Base-by-base conservation (phyloP, 805 yeast genomes). In the Zygoascus bituminiphila region DNA sequence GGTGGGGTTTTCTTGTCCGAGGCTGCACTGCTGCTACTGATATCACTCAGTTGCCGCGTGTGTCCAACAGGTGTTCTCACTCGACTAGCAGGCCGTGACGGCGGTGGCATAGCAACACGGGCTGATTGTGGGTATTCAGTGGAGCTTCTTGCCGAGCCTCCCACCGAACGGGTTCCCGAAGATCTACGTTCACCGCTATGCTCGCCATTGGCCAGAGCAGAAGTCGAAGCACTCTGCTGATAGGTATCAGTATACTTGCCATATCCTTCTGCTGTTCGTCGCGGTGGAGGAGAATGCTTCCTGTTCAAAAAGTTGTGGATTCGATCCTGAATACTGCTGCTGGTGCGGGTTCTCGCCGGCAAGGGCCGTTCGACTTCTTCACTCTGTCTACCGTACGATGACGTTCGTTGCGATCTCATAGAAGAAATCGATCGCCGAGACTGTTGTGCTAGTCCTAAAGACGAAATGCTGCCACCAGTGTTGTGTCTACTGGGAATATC, bases 231-330 rank as follows among this genome's bases (percentile, higher is more conserved):
- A 29, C 33, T 29, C n/a, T 29, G 33, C 4, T 39, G 42, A 19
- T 39, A 39, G 17, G 21, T 52, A 44, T 74, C 82, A 0, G 89
- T 80, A 60, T 75, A 85, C 60, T 78, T 78, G 6, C 96, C 96
- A 63, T 88, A 88, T 0, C 96, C 96, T 4, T 72, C 64, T 0
- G 95, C 95, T 0, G 91, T 80, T 56, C 77, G 81, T 15, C 66
- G 61, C 0, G 75, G 67, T 2, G 76, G 75, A 10, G 76, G 75
- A 40, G 62, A 58, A 10, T 58, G 55, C 17, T 55, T 45, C 21
- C 62, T 54, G 47, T 57, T 55, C 36, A 66, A 54, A 29, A 63
- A 60, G 33, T 54, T 53, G 26, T 64, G 61, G 22, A 66, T 63
- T 25, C 70, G 61, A 59, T 58, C 62, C 60, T 55, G 73, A 47